Evolutionary conservation across 2,329 filamentous ascomycete species (phyloP).

Genomic region (Fusarium phyllophilum): DNA sequence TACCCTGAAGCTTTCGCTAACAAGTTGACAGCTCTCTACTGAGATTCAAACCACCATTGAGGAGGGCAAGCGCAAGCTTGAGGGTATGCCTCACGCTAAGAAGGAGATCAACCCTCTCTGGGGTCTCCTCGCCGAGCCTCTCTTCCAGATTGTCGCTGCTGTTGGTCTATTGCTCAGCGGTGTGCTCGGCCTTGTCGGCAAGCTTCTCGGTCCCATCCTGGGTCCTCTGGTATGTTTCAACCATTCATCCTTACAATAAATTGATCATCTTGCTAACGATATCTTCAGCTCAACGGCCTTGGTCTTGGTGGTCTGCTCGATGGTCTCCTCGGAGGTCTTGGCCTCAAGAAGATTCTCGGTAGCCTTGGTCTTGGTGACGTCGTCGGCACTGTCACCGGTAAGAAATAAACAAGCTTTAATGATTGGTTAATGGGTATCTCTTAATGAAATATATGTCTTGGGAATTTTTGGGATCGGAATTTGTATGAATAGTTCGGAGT

Average conservation of each 20-base stretch:
- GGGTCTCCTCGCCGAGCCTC: conserved; percentile 82
- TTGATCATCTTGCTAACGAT: conserved; percentile 33
- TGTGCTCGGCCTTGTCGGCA: conserved; percentile 85
- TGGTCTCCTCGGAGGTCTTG: conserved; percentile 79
- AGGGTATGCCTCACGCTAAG: conserved; percentile 93
- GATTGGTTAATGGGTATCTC: conserved; percentile 1
- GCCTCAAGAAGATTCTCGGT: conserved; percentile 78
- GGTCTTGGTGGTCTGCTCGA: conserved; percentile 86
- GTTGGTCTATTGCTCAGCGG: conserved; percentile 85
- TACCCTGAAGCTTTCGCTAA: conserved; percentile 10
- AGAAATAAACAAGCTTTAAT: conserved; percentile 22
- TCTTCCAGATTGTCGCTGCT: conserved; percentile 92
- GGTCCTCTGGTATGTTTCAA: conserved; percentile 25
- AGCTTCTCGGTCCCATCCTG: conserved; percentile 61
- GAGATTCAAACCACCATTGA: conserved; percentile 86
- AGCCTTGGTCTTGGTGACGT: conserved; percentile 72
- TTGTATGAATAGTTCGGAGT: conserved; percentile 26
- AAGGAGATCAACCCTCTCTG: conserved; percentile 93
- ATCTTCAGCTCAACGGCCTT: conserved; percentile 71
- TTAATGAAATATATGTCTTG: conserved; percentile 16
- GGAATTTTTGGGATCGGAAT: background rate
- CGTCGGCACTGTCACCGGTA: conserved; percentile 55
- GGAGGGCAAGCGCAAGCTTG: conserved; percentile 86
- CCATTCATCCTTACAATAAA: background rate
- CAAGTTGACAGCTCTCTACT: conserved; percentile 70